These are phyloP conservation scores for Chlamydomonas sphaeroides DNA, from an alignment of 139 green algal genomes.

Conservation along the genomic window DNA sequence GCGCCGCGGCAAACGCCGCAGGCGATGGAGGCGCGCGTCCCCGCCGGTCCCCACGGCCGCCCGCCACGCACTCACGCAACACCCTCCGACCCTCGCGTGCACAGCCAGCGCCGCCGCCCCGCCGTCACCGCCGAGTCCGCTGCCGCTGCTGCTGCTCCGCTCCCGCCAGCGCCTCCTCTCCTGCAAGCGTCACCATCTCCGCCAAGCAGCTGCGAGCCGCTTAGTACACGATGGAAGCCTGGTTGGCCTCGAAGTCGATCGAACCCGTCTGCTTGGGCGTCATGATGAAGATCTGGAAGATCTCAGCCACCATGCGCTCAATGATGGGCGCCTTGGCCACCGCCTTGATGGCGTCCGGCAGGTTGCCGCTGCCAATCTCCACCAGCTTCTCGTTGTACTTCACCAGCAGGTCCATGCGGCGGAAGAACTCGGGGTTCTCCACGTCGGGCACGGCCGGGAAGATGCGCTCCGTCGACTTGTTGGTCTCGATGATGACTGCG, in stretches of 20 bases:
- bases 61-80: no score
- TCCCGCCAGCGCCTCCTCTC: no score
- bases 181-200: background rate
- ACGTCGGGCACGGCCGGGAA: conserved; percentile 93
- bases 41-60: no score
- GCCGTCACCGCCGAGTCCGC: no score
- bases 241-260: conserved; percentile 62
- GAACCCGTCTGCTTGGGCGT: conserved; percentile 81
- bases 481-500: conserved; percentile 96
- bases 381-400: conserved; percentile 79
- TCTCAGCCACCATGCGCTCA: conserved; percentile 79
- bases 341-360: conserved; percentile 78
- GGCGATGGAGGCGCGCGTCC: no score
- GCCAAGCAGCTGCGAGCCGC: background rate
- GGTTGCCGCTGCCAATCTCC: conserved; percentile 70
- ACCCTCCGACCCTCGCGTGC: no score
- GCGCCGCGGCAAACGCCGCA: no score
- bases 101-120: no score
- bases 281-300: conserved; percentile 90
- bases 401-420: conserved; percentile 84
- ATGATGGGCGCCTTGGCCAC: conserved; percentile 81
- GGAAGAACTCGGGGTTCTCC: conserved; percentile 89
- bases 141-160: no score
- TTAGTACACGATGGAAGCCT: conserved; percentile 52
- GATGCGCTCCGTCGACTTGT: conserved; percentile 95